Evolutionary conservation across 2,329 filamentous ascomycete genomes (phyloP).

Genomic region (Fusarium beomiforme): DNA sequence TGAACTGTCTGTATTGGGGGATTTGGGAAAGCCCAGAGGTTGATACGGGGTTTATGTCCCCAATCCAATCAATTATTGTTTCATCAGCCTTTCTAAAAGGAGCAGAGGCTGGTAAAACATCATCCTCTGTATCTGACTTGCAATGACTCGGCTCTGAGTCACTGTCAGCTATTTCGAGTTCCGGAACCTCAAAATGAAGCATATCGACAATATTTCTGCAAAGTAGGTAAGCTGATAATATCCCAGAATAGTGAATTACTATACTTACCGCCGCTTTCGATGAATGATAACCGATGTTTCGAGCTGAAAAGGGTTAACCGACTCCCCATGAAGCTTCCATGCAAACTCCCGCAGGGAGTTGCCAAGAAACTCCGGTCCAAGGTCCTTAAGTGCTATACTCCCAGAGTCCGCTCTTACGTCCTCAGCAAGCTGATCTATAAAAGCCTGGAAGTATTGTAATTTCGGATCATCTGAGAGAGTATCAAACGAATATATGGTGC

Average conservation of each 20-base stretch:
- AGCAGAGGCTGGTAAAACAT: rapidly evolving
- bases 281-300: not conserved
- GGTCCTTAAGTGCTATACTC: not conserved
- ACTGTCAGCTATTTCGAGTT: not conserved
- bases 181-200: not conserved
- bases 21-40: not conserved
- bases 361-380: not conserved
- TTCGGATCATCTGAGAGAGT: not conserved
- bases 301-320: not conserved
- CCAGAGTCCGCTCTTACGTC: not conserved
- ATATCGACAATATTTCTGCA: not conserved
- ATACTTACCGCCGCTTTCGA: not conserved
- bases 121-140: rapidly evolving
- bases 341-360: not conserved
- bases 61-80: not conserved
- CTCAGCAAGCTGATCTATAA: not conserved
- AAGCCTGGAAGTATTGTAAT: not conserved
- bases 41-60: too few species aligned
- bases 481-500: not conserved
- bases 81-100: not conserved
- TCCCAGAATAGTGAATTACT: too few species aligned
- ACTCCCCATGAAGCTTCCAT: slow-evolving; percentile 7
- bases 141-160: not conserved
- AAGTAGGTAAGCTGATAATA: not conserved
- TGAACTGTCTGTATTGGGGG: not conserved